These are phyloP conservation scores for Turnera subulata DNA, from an alignment of 345 rosid species.

Conservation along the genomic window DNA sequence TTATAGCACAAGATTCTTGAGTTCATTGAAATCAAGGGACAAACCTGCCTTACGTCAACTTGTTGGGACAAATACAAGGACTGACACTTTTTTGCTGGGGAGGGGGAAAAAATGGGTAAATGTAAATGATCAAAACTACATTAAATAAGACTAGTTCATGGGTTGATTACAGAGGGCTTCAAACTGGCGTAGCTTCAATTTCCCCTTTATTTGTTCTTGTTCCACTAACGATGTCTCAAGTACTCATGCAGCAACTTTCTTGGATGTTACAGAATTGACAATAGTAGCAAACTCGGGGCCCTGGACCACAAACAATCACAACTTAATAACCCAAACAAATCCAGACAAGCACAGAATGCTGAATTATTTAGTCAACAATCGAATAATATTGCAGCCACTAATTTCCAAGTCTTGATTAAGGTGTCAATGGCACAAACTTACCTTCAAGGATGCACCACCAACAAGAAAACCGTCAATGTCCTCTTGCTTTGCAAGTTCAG, in stretches of 20 bases:
- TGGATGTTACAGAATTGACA: slow-evolving; percentile 78
- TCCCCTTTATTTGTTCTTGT: slow-evolving; percentile 10
- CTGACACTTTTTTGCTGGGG: background rate
- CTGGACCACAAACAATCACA: slow-evolving; percentile 35
- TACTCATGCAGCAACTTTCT: slow-evolving; percentile 88
- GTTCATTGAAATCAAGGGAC: slow-evolving; percentile 1
- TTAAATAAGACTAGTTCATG: background rate
- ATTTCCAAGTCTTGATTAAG: slow-evolving; percentile 2
- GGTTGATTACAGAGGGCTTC: slow-evolving; percentile 10
- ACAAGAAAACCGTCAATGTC: slow-evolving; percentile 98
- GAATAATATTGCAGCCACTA: no score
- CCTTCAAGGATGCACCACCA: slow-evolving; percentile 99
- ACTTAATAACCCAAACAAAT: slow-evolving; percentile 6
- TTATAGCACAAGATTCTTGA: no score
- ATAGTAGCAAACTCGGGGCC: slow-evolving; percentile 96
- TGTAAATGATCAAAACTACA: slow-evolving; percentile 13
- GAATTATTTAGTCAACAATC: background rate
- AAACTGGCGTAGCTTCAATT: slow-evolving; percentile 1
- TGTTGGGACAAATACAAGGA: no score
- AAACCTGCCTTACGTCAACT: background rate
- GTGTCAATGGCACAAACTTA: slow-evolving; percentile 15
- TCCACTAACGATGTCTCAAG: slow-evolving; percentile 31
- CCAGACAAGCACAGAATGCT: background rate
- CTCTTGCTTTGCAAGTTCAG: slow-evolving; percentile 91
- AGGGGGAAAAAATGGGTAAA: slow-evolving; percentile 2